These are phyloP conservation scores for Pelargonium cotyledonis DNA, from an alignment of 441 rosid species.

Conservation along the genomic window DNA sequence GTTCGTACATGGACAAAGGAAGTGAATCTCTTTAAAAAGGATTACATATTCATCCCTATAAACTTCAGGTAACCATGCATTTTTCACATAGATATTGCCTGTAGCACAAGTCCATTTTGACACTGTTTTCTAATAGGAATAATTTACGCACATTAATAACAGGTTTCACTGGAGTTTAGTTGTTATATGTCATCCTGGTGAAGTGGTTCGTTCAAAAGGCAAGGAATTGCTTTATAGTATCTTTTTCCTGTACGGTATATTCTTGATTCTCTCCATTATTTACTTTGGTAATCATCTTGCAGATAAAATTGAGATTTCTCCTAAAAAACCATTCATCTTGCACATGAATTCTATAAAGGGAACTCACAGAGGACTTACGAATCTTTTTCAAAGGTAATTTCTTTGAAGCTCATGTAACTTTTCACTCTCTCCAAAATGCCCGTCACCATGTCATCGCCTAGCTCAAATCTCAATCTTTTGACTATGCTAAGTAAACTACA, in stretches of 20 bases:
- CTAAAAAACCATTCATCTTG: constrained; percentile 61
- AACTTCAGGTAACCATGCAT: constrained; percentile 56
- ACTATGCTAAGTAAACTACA: too few species aligned
- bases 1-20: constrained; percentile 89
- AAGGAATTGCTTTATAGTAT: constrained; percentile 19
- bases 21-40: constrained; percentile 69
- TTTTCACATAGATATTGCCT: neutral
- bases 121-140: constrained; percentile 14
- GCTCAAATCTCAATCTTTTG: neutral
- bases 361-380: constrained; percentile 38
- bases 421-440: too few species aligned
- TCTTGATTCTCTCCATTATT: neutral
- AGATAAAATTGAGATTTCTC: constrained; percentile 36
- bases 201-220: constrained; percentile 45
- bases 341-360: constrained; percentile 87
- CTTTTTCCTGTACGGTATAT: neutral
- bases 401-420: neutral
- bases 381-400: constrained; percentile 51
- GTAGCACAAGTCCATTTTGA: constrained; percentile 3
- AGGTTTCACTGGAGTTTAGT: constrained; percentile 89
- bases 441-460: neutral
- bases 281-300: constrained; percentile 17
- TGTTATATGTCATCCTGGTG: constrained; percentile 75
- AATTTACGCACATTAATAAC: constrained; percentile 29
- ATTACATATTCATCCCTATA: constrained; percentile 82